phyloP scores from a whole-genome alignment of 352 stramenopile species.

The Elongisporangium undulatum region DNA sequence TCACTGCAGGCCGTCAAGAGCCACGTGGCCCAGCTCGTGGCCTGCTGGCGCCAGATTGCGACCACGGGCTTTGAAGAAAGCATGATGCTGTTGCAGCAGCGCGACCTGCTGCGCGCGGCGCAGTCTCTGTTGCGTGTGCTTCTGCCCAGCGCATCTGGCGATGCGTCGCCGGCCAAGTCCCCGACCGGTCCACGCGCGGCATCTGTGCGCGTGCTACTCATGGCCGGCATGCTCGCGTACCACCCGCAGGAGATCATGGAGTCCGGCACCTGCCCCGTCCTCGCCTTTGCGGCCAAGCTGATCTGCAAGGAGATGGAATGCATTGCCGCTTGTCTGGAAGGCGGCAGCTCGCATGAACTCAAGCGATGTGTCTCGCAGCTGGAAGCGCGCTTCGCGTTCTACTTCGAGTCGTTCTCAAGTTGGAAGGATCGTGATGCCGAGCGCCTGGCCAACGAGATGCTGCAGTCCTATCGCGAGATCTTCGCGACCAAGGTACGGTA shows the following conservation, averaged over 20 bases:
- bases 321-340: constrained; percentile 25
- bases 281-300: constrained; percentile 39
- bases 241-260: constrained; percentile 68
- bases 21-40: constrained; percentile 33
- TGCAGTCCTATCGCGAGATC: constrained; percentile 51
- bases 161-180: constrained; percentile 8
- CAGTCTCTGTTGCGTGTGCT: constrained; percentile 53
- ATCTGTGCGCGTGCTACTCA: constrained; percentile 59
- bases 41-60: constrained; percentile 38
- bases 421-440: constrained; percentile 65
- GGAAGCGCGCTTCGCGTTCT: constrained; percentile 58
- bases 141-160: constrained; percentile 15
- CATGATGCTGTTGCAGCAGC: constrained; percentile 62
- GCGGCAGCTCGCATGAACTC: constrained; percentile 29
- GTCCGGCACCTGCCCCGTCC: constrained; percentile 24
- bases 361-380: constrained; percentile 35
- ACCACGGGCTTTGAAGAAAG: constrained; percentile 42
- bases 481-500: constrained; percentile 45
- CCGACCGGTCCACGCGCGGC: constrained; percentile 21
- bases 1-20: constrained; percentile 27
- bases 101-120: constrained; percentile 38
- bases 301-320: constrained; percentile 35
- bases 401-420: constrained; percentile 55
- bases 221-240: constrained; percentile 69
- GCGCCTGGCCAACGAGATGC: constrained; percentile 41